Base-by-base conservation (phyloP, 2,329 filamentous ascomycete genomes). In the Sordariomycetes sp. region DNA sequence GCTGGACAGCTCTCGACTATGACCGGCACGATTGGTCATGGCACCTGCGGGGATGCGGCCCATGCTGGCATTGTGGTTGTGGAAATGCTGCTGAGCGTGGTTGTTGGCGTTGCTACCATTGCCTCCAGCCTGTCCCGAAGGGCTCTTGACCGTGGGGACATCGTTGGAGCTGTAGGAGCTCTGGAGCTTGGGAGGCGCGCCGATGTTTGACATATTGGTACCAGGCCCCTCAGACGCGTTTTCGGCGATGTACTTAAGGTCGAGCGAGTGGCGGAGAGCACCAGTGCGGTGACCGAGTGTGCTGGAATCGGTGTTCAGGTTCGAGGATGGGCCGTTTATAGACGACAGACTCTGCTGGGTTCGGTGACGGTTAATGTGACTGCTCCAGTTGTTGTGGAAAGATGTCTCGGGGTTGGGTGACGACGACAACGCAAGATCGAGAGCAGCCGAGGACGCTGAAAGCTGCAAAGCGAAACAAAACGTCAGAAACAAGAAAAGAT, bases 81-180 rank as follows among this genome's bases (percentile, higher is more conserved):
- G 83, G 34, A 77, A 69, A 44, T 76, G 72, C 57, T 76, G 70
- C 55, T 75, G 70, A 3, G 72, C 72, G 46, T 77, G 72, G 40
- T 70, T 72, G 53, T 75, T 75, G 39, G 67, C 61, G 41, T 65
- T 71, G 48, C 23, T 17, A 21, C 53, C 53, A 21, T 55, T 55
- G 35, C 61, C 50, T 36, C 57, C 50, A 21, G 52, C 49, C 31
- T 70, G 57, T 31, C 62, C 68, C 35, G 72, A 70, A 35, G 72
- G 66, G 44, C 70, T 81, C 71, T 92, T 94, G 50, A 87, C 67
- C 7, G 87, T 93, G 5, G 87, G 84, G 15, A 95, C 70, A 50
- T 96, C 88, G 56, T 83, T 92, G 35, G 86, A 79, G 8, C 92
- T 95, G 63, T 85, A 95, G 0, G 90, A 95, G 29, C 83, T 80